Base-by-base conservation (phyloP, 2,329 filamentous ascomycete genomes). In the Didymellaceae sp. region DNA sequence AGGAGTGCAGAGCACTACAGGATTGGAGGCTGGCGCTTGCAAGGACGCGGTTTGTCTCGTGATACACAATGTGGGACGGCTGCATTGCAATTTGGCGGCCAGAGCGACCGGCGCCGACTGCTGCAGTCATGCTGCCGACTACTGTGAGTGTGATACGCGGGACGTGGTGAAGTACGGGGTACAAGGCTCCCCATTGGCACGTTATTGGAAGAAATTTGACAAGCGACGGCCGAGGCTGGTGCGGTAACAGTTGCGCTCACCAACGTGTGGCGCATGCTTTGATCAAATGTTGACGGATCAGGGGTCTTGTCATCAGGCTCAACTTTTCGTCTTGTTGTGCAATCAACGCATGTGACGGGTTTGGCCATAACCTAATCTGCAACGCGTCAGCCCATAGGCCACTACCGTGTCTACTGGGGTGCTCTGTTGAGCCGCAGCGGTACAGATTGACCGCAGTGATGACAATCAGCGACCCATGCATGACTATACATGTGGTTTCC, bases 61-160 rank as follows among this genome's bases (percentile, higher is more conserved):
- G 66, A 68, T 65, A 61, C 60, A 66, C 59, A 62, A 54, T 52
- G 61, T 59, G 39, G 54, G 34, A 51, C 42, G 35, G 45, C 53
- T 55, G 50, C 49, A 52, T 57, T 50, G 52, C 53, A 62, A 57
- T 54, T 49, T 57, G 54, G 58, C 53, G 55, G 42, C 31, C 47
- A 55, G 55, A 46, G 44, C 35, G 53, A 57, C 58, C 61, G 64
- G 65, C 61, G 52, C 60, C 52, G 58, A 45, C 39, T 64, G 61
- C 59, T 63, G 61, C 58, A 62, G 49, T 61, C 48, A 59, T 56
- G 55, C n/a, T n/a, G n/a, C 57, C 46, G 49, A 54, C 47, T 53
- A 34, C 30, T 47, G 44, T 28, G 49, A 38, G 54, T 55, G 59
- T 60, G 57, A 63, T 62, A 57, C 58, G 63, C 46, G 65, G 64